phyloP scores from a whole-genome alignment of 225 moss, liverwort and hornwort genomes.

The Thuidium tamariscinum region DNA sequence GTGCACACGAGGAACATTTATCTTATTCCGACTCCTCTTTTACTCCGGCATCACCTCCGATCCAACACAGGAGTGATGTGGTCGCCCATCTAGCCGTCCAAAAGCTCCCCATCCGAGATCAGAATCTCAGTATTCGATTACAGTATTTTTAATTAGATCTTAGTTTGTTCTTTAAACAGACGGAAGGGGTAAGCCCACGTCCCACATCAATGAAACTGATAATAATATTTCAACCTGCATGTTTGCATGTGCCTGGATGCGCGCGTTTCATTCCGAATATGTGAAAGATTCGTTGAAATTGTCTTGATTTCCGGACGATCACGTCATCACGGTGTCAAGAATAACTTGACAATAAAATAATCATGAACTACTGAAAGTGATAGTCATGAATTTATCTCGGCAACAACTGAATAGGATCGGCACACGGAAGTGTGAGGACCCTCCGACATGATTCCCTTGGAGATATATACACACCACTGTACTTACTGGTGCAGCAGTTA shows the following conservation, averaged over 20 bases:
- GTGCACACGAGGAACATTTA: neutral
- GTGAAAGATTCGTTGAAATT: neutral
- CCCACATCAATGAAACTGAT: neutral
- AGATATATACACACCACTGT: neutral
- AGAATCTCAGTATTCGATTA: neutral
- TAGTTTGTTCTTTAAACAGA: neutral
- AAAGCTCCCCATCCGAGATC: neutral
- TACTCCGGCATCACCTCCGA: neutral
- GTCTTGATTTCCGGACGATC: neutral
- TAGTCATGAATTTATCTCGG: too few relatives aligned
- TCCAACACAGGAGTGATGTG: neutral
- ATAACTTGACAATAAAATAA: neutral
- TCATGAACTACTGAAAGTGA: neutral
- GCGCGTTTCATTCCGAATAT: neutral
- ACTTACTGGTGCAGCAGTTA: neutral
- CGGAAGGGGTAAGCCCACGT: neutral
- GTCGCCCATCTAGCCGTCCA: neutral
- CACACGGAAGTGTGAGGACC: neutral
- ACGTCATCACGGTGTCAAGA: neutral
- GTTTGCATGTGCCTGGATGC: neutral
- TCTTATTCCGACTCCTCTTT: neutral
- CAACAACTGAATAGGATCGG: neutral
- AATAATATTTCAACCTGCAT: neutral
- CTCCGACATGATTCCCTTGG: conserved; percentile 1
- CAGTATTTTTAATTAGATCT: neutral